Base-by-base conservation (phyloP, 352 stramenopile species). In the Globisporangium apiculatum region DNA sequence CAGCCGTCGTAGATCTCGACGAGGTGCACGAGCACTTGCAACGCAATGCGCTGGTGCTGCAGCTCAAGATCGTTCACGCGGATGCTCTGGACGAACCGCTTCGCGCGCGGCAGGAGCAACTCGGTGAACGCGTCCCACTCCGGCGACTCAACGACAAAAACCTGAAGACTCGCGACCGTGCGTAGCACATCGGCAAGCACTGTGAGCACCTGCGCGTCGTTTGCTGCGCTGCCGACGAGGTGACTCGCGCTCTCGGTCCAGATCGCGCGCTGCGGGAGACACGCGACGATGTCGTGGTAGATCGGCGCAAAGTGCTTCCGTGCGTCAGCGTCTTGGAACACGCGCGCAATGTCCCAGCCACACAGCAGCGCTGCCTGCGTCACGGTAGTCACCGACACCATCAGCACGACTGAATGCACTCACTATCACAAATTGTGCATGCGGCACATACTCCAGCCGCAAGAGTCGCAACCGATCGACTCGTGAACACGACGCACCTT, bases 81-180 rank as follows among this genome's bases (percentile, higher is more conserved):
- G 35, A 76, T 57, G 38, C 53, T 69, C 17, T 69, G 60, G n/a
- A 83, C 54, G 14, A 89, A 73, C 36, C 71, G 53, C 49, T 83
- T 71, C 7, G 83, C 60, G 47, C 73, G 68, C 18, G 64, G 57
- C 18, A 76, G 57, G 35, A 86, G 68, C 0, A 57, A 69, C 54
- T 81, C 65, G 11, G 71, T 69, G 60, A 91, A 87, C 14, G 52
- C 18, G 48, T 87, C 75, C 63, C 74, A 81, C 9, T 81, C 64
- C 2, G 41, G 45, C 1, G 79, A 85, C 8, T 59, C 66, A 4
- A 62, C 36, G 11, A 48, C 10, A 35, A 77, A 76, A 1, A 76
- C 42, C 37, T 75, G 80, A 10, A 66, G 68, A 37, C 53, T 56
- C 18, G 56, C 51, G 2, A 89, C 81, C 53, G 72, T 42, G 9